A percentile compares a stretch with the other conserved stretches of the same genome.
phyloP scores from a whole-genome alignment of 768 basidiomycete genomes.

The Naganishia kalamii region DNA sequence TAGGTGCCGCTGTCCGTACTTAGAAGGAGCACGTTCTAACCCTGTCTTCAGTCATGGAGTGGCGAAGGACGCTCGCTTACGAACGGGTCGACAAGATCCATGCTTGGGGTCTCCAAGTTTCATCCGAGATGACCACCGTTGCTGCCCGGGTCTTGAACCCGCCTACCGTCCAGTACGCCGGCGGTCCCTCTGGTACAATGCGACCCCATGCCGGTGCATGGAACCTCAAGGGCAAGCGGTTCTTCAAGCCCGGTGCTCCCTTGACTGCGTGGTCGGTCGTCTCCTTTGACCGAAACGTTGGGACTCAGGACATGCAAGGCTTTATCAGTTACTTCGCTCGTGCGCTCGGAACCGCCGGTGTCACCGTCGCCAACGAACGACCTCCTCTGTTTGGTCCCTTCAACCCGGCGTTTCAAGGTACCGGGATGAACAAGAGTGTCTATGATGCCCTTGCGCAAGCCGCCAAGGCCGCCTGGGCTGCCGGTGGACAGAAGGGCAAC shows the following conservation, averaged over 20 bases:
- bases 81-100: slow-evolving; percentile 35
- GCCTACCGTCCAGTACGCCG: slow-evolving; percentile 35
- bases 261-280: slow-evolving; percentile 41
- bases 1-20: slow-evolving; percentile 13
- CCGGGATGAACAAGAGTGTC: background rate
- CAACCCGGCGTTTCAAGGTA: slow-evolving; percentile 11
- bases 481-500: slow-evolving; percentile 30
- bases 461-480: slow-evolving; percentile 31
- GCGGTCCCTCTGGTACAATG: slow-evolving; percentile 14
- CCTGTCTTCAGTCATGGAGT: slow-evolving; percentile 23
- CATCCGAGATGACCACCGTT: slow-evolving; percentile 31
- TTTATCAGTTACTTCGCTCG: slow-evolving; percentile 32
- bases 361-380: slow-evolving; percentile 28
- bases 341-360: slow-evolving; percentile 27
- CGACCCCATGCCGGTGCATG: slow-evolving; percentile 34
- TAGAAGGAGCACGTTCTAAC: background rate
- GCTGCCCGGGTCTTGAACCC: slow-evolving; percentile 39
- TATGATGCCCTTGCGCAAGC: background rate
- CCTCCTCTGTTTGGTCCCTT: slow-evolving; percentile 21
- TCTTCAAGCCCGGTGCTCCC: slow-evolving; percentile 33
- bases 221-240: slow-evolving; percentile 40
- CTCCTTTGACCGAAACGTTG: slow-evolving; percentile 36
- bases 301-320: slow-evolving; percentile 30
- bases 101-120: slow-evolving; percentile 43
- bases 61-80: slow-evolving; percentile 37